Base-by-base conservation (phyloP, 2,329 filamentous ascomycete genomes). In the Epichloe baconii region DNA sequence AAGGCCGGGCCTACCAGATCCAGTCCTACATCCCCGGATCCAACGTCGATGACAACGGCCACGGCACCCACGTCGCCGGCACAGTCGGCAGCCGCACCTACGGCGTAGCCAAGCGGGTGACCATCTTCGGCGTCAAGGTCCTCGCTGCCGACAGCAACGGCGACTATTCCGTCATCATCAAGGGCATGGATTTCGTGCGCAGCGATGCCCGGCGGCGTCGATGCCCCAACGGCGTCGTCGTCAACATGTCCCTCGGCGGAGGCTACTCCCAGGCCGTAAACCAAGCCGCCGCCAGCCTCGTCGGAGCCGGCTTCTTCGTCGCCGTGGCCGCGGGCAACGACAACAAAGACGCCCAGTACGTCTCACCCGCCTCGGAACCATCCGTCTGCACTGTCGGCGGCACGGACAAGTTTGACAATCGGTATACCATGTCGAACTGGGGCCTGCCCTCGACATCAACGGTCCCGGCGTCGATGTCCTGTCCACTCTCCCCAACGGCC, bases 181-280 rank as follows among this genome's bases (percentile, higher is more conserved):
- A 66, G 23, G 68, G 67, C 53, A 68, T 70, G 53, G 65, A 70
- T 59, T 70, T 61, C 46, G 69, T 69, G 3, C 58, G 61, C 49
- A 48, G 54, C 14, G 68, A 71, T 56, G 57, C 61, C n/a, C 35
- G 53, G 40, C 61, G 53, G 3, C 64, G 62, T 52, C 61, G 52
- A 56, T 70, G 68, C 62, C 60, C 63, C 56, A 64, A 61, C 1
- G 69, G 70, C 36, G 62, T 69, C 41, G 74, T 77, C 23, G 67
- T 72, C 55, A 75, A 71, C 64, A 74, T 78, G 73, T 74, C 71
- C 8, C 69, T 78, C 11, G 74, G 75, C 35, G 74, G 74, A 11
- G 45, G 53, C 44, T 62, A 57, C 53, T 71, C 68, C 5, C 43
- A 64, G 2, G 59, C 73, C 17, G 59, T 73, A 54, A 78, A 77